Evolutionary conservation across 495 filamentous ascomycete genomes (phyloP), one percentile per base, ranked within the genome.

Genomic region (Tricharina praecox): DNA sequence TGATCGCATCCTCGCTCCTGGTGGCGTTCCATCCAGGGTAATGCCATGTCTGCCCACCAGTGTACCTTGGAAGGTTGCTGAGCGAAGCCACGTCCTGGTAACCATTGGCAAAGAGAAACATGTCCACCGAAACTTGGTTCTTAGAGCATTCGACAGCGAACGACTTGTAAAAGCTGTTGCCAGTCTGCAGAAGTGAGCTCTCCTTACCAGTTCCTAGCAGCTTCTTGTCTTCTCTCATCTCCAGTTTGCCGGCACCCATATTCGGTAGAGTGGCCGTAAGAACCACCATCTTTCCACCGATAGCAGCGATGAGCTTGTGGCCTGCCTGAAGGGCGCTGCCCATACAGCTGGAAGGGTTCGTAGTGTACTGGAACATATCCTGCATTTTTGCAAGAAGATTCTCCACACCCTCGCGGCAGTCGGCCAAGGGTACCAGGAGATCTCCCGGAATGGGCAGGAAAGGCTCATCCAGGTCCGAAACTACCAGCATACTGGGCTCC

Each of bases 131-230:
- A 7, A 97, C 88, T 62, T 97, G 90, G 50, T 87, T 87, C 66
- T 97, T 97, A 36, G 88, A 95, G 63, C 90, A 97, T 60, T 97
- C 90, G 4, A 97, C 92, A 1, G 90, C 90, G 62, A 97, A 97
- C 60, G 84, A 93, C 70, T 97, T 97, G 73, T 97, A 97, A 64
- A 97, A 97, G 52, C 82, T 81, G 67, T 81, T 93, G 10, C 73
- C 82, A 0, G 92, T 96, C 60, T 95, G 88, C 40, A 97, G 68
- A 24, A 97, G 70, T 45, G 69, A 68, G 54, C 73, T 82, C 59
- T 97, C 90, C 64, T 94, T 94, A 61, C 75, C 85, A 2, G 90
- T 97, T 49, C 90, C 90, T 3, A 97, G 74, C 15, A 93, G 65
- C 65, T 95, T 94, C 71, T 95, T 95, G 62, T 96, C 87, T 66